phyloP scores from a whole-genome alignment of 1,284 basidiomycete species.

The Clitocybe nebularis region DNA sequence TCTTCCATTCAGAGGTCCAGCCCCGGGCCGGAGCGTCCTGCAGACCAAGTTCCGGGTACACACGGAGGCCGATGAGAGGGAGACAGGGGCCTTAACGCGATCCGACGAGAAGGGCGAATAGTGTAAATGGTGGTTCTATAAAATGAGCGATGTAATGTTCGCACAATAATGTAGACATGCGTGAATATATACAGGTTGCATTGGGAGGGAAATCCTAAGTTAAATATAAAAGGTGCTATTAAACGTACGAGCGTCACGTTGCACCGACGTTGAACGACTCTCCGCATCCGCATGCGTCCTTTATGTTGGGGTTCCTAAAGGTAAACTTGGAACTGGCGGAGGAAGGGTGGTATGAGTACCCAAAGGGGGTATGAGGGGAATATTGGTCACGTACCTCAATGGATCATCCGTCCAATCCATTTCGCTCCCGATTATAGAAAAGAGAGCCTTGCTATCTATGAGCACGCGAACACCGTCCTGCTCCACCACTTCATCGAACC shows the following conservation, averaged over 20 bases:
- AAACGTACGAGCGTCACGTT: conserved; percentile 19
- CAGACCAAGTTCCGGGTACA: no score
- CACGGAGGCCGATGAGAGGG: no score
- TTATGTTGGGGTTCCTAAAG: conserved; percentile 88
- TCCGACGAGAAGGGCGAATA: no score
- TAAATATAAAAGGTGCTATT: background rate
- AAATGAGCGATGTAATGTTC: no score
- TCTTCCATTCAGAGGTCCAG: no score
- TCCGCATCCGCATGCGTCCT: conserved; percentile 93
- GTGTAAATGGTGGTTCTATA: no score
- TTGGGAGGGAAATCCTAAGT: conserved; percentile 1
- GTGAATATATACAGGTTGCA: background rate
- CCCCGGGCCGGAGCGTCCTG: no score
- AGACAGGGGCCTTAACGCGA: no score
- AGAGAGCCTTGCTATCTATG: conserved; percentile 96
- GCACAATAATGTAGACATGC: no score
- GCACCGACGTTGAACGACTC: conserved; percentile 76
- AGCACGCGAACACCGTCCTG: conserved; percentile 93
- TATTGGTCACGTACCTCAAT: conserved; percentile 56
- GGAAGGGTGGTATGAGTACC: conserved; percentile 1
- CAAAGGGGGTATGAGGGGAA: conserved; percentile 1
- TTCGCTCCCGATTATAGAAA: conserved; percentile 96
- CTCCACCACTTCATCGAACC: conserved; percentile 97
- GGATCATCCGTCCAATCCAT: conserved; percentile 99
- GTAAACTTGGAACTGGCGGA: conserved; percentile 78